phyloP scores from a whole-genome alignment of 768 basidiomycete species.

The Termitomyces heimii region DNA sequence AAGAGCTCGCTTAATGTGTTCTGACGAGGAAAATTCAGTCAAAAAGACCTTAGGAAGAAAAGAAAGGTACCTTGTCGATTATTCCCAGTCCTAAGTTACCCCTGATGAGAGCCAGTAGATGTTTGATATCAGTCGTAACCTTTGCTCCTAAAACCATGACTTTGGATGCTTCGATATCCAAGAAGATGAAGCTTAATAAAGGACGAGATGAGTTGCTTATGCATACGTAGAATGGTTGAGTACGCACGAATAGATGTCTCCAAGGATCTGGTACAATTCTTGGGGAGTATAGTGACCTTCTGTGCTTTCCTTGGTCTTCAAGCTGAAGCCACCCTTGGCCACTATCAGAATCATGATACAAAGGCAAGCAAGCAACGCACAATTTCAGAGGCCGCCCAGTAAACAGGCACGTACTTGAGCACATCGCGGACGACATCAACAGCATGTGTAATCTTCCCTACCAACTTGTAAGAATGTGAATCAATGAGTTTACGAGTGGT shows the following conservation, averaged over 20 bases:
- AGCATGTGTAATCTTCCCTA: constrained; percentile 44
- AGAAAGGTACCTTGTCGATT: constrained; percentile 34
- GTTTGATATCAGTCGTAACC: constrained; percentile 45
- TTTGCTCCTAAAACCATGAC: constrained; percentile 48
- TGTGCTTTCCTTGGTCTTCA: constrained; percentile 50
- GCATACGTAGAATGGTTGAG: neutral
- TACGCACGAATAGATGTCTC: constrained; percentile 66
- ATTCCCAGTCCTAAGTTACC: constrained; percentile 33
- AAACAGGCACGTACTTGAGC: constrained; percentile 54
- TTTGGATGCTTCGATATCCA: constrained; percentile 58
- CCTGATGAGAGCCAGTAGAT: constrained; percentile 55
- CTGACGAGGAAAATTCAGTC: constrained; percentile 28
- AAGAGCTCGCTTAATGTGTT: constrained; percentile 38
- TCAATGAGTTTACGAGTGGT: constrained; percentile 56
- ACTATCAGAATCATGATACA: neutral
- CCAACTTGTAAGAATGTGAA: constrained; percentile 46
- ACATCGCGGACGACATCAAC: constrained; percentile 71
- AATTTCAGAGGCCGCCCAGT: constrained; percentile 66
- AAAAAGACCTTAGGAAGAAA: neutral
- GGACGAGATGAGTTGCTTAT: neutral
- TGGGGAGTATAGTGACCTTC: constrained; percentile 57
- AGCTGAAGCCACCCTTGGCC: constrained; percentile 60
- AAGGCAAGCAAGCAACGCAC: constrained; percentile 27
- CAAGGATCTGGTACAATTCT: constrained; percentile 58
- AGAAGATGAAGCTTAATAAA: constrained; percentile 60